phyloP scores from a whole-genome alignment of 768 basidiomycete genomes.

The Trametes sanguinea region DNA sequence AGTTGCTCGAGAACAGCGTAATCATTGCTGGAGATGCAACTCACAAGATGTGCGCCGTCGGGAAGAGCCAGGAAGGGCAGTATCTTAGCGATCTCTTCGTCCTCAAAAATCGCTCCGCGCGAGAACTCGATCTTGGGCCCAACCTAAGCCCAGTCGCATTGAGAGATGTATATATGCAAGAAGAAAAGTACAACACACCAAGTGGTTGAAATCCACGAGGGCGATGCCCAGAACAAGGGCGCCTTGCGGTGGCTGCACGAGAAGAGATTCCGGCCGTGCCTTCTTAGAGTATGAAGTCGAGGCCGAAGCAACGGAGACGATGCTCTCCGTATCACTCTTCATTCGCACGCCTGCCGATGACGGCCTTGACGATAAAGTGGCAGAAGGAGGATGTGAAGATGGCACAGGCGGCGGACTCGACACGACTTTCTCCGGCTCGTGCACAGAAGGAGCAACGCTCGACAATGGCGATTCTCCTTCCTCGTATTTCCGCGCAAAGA shows the following conservation, averaged over 20 bases:
- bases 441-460: constrained; percentile 52
- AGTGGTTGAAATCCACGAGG: constrained; percentile 93
- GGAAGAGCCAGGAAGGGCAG: constrained; percentile 96
- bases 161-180: neutral
- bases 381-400: constrained; percentile 16
- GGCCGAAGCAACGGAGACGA: constrained; percentile 64
- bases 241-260: constrained; percentile 59
- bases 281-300: constrained; percentile 60
- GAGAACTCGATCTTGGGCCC: constrained; percentile 91
- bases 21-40: constrained; percentile 32
- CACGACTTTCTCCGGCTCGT: constrained; percentile 38
- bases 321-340: constrained; percentile 51
- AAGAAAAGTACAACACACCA: constrained; percentile 51
- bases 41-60: constrained; percentile 92
- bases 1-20: constrained; percentile 12
- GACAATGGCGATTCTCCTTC: constrained; percentile 52
- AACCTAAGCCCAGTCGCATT: constrained; percentile 48
- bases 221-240: constrained; percentile 84
- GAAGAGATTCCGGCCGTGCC: constrained; percentile 75
- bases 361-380: constrained; percentile 38
- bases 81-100: constrained; percentile 82
- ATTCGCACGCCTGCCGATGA: constrained; percentile 47
- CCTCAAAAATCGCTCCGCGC: constrained; percentile 74
- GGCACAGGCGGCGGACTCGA: constrained; percentile 23
- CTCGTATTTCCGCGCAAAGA: constrained; percentile 45